phyloP scores from a whole-genome alignment of 2,329 filamentous ascomycete species.

The Arthrobotrys sinensis region DNA sequence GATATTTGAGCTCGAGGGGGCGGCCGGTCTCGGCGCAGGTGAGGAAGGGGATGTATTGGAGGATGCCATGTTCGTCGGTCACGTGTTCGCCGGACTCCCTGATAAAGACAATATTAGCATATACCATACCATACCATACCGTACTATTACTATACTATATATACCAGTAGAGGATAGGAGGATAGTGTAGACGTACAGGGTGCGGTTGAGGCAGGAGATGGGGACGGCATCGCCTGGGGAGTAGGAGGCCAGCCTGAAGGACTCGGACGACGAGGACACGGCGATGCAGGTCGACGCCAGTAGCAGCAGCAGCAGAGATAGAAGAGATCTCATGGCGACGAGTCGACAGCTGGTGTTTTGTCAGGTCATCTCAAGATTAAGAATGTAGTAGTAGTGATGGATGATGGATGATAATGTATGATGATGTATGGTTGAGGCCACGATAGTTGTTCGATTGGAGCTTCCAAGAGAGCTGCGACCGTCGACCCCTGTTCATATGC shows the following conservation, averaged over 20 bases:
- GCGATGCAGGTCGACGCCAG: slow-evolving; percentile 16
- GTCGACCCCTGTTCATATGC: too few relatives aligned
- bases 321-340: slow-evolving; percentile 8
- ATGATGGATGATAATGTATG: neutral
- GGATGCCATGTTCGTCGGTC: slow-evolving; percentile 83
- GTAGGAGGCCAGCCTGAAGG: slow-evolving; percentile 50
- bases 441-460: neutral
- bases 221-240: slow-evolving; percentile 44
- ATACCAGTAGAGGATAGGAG: neutral
- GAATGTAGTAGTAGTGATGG: neutral
- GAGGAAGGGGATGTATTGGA: slow-evolving; percentile 90
- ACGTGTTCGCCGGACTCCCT: slow-evolving; percentile 93
- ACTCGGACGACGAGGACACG: slow-evolving; percentile 43
- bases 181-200: slow-evolving; percentile 30
- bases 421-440: neutral
- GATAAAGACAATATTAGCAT: slow-evolving; percentile 39
- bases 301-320: neutral
- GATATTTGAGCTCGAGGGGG: slow-evolving; percentile 88
- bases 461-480: too few relatives aligned
- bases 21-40: slow-evolving; percentile 88
- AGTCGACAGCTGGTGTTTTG: neutral
- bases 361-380: neutral
- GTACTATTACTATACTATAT: neutral
- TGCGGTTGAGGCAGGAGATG: slow-evolving; percentile 58
- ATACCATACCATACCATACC: too few relatives aligned